phyloP scores from a whole-genome alignment of 495 filamentous ascomycete genomes.

The Acidiella bohemica region DNA sequence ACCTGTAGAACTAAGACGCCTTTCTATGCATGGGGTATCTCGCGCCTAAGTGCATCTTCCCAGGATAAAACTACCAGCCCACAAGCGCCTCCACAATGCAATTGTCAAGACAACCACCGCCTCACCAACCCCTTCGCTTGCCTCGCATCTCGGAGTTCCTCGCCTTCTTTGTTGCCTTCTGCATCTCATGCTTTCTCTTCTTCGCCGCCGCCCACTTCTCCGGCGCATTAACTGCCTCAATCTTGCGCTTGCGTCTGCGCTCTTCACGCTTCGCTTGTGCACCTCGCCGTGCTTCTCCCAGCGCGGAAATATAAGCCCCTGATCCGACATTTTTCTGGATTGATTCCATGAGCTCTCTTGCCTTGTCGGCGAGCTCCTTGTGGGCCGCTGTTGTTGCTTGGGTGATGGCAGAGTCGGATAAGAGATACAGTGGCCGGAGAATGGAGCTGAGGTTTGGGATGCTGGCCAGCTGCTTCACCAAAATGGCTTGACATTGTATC shows the following conservation, averaged over 20 bases:
- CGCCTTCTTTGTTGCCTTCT: constrained; percentile 70
- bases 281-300: constrained; percentile 52
- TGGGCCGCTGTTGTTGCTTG: constrained; percentile 51
- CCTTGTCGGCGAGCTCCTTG: constrained; percentile 50
- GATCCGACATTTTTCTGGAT: constrained; percentile 79
- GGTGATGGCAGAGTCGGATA: constrained; percentile 66
- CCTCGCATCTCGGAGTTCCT: constrained; percentile 55
- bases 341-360: constrained; percentile 55
- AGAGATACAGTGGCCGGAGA: constrained; percentile 66
- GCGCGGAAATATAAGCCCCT: constrained; percentile 52
- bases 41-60: no score
- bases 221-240: constrained; percentile 70
- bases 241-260: constrained; percentile 65
- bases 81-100: no score
- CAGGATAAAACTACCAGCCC: no score
- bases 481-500: constrained; percentile 54
- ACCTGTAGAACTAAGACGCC: no score
- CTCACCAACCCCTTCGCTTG: constrained; percentile 52
- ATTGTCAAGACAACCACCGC: no score
- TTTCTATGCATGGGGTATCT: no score
- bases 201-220: constrained; percentile 63
- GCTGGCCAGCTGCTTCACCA: constrained; percentile 42
- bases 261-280: constrained; percentile 57
- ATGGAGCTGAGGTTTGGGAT: constrained; percentile 45
- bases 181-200: constrained; percentile 70